These are phyloP conservation scores for Plasmodium coatneyi DNA, from an alignment of 169 alveolate species.

Conservation along the genomic window DNA sequence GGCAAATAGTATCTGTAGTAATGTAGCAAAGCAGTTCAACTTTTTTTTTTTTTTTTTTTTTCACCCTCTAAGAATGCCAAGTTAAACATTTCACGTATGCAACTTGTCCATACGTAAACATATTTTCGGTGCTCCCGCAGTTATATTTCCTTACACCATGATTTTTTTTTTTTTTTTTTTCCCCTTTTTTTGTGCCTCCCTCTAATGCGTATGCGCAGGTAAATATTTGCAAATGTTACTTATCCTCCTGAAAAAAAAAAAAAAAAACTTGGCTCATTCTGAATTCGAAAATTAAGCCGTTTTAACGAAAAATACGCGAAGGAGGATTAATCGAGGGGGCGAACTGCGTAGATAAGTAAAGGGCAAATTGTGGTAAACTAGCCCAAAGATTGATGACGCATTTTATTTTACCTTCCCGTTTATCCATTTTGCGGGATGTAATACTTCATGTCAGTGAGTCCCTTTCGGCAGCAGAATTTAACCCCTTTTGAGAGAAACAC, in stretches of 20 bases:
- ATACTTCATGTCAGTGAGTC: not conserved
- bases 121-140: not conserved
- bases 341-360: not conserved
- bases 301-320: not conserved
- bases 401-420: not conserved
- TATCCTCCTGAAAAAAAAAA: not conserved
- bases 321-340: not conserved
- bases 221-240: too few species aligned
- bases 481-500: not conserved
- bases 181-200: not conserved
- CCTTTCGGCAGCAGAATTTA: not conserved
- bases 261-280: not conserved
- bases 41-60: not conserved
- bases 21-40: not conserved
- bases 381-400: not conserved
- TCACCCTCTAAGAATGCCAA: not conserved
- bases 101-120: slow-evolving; percentile 1
- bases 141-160: not conserved
- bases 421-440: not conserved
- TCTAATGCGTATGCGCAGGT: too few species aligned
- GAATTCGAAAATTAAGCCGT: not conserved
- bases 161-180: slow-evolving; percentile 1
- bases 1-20: not conserved
- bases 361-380: not conserved
- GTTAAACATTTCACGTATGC: not conserved